phyloP scores from a whole-genome alignment of 139 green algal genomes.

The Pleodorina starrii region DNA sequence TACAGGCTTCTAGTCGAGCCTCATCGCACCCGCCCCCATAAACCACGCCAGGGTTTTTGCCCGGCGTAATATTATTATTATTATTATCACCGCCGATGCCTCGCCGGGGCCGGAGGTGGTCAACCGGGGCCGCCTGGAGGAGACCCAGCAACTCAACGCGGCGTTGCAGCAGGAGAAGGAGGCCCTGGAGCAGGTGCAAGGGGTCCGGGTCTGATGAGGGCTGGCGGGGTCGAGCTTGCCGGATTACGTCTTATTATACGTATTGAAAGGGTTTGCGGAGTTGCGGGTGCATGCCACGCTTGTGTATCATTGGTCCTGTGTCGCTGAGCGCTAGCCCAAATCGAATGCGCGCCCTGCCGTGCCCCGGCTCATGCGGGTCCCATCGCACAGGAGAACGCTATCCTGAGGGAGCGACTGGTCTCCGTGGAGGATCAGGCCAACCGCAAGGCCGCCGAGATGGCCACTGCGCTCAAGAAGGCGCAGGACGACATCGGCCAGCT shows the following conservation, averaged over 20 bases:
- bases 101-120: conserved; percentile 50
- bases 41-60: too few relatives aligned
- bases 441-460: conserved; percentile 49
- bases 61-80: too few relatives aligned
- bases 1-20: too few relatives aligned
- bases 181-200: conserved; percentile 48
- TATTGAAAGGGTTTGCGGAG: too few relatives aligned
- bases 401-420: conserved; percentile 2
- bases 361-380: too few relatives aligned
- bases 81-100: neutral
- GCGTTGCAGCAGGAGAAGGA: conserved; percentile 18
- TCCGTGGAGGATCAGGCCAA: neutral
- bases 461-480: conserved; percentile 64
- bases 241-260: too few relatives aligned
- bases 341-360: too few relatives aligned
- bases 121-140: conserved; percentile 49
- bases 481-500: conserved; percentile 65
- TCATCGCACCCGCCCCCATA: too few relatives aligned
- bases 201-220: neutral
- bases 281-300: too few relatives aligned
- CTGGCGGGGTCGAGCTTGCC: too few relatives aligned
- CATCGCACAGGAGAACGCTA: conserved; percentile 50
- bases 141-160: conserved; percentile 35
- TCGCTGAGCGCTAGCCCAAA: too few relatives aligned
- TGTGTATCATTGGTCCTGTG: neutral